Conservation (phyloP, 352 stramenopile species). For the Pythium graminicola region DNA sequence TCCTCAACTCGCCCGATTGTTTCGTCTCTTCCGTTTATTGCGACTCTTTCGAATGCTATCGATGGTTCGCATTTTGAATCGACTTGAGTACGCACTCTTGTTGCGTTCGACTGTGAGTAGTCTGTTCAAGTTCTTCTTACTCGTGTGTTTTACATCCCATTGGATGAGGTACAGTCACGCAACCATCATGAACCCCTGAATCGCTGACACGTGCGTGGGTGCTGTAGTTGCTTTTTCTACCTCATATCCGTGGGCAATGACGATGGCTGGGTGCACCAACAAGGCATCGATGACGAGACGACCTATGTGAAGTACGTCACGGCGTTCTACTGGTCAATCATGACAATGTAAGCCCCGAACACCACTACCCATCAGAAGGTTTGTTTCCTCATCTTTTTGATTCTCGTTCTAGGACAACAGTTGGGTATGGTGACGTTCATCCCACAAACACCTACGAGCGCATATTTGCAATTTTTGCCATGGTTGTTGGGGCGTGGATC, state of each 20-base stretch:
- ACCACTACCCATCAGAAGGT: no score
- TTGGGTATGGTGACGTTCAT: constrained; percentile 67
- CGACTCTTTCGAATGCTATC: constrained; percentile 62
- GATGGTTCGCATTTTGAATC: constrained; percentile 64
- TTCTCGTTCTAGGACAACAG: constrained; percentile 30
- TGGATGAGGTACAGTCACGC: constrained; percentile 46
- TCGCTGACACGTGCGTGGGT: neutral
- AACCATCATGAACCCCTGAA: constrained; percentile 1
- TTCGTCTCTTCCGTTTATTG: constrained; percentile 58
- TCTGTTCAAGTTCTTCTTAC: constrained; percentile 71
- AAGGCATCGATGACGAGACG: constrained; percentile 29
- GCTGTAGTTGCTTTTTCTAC: constrained; percentile 50
- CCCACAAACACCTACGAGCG: constrained; percentile 49
- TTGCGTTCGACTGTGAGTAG: constrained; percentile 70
- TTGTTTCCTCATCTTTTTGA: neutral
- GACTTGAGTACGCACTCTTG: constrained; percentile 63
- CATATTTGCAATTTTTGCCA: constrained; percentile 64
- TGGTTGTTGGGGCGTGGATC: constrained; percentile 71
- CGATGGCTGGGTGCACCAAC: constrained; percentile 39
- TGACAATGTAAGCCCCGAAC: constrained; percentile 70
- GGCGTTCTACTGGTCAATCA: constrained; percentile 70
- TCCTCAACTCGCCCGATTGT: constrained; percentile 50
- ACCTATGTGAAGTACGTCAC: constrained; percentile 57
- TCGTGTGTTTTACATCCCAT: constrained; percentile 74
- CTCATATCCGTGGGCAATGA: constrained; percentile 42